Conservation (phyloP, 331 rosid genomes). For the Pyracantha coccinea region DNA sequence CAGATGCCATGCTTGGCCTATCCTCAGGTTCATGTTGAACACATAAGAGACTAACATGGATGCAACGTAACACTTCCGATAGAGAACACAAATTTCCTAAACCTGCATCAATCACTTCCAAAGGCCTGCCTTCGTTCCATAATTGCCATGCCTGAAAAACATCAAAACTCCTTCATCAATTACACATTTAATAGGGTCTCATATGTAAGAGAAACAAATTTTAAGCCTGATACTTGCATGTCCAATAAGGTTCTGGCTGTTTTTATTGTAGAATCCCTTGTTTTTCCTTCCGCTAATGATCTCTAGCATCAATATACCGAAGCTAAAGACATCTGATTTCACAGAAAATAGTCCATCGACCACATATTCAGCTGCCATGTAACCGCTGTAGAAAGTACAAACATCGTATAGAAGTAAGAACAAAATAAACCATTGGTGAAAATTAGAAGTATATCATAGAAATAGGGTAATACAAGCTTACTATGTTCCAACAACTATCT, state of each 20-base stretch:
- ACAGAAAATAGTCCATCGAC: constrained; percentile 46
- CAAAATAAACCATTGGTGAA: neutral
- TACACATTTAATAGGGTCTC: neutral
- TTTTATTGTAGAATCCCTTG: constrained; percentile 19
- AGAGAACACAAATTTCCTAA: constrained; percentile 10
- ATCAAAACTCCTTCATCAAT: neutral
- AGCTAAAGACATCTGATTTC: constrained; percentile 59
- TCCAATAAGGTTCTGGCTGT: constrained; percentile 42
- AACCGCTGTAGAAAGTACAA: constrained; percentile 29
- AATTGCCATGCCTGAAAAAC: constrained; percentile 52
- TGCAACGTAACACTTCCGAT: constrained; percentile 33
- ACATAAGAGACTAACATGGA: constrained; percentile 31
- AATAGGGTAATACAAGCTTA: neutral
- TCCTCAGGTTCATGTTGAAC: constrained; percentile 28
- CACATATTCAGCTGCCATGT: constrained; percentile 70
- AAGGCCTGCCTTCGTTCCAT: constrained; percentile 41
- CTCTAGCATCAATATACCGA: constrained; percentile 46
- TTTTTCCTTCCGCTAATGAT: constrained; percentile 47
- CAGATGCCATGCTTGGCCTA: constrained; percentile 17
- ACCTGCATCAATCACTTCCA: constrained; percentile 35
- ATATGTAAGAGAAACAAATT: neutral
- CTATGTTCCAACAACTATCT: constrained; percentile 5
- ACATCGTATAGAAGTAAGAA: neutral
- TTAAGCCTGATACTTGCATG: constrained; percentile 35
- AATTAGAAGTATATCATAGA: no score